Conservation (phyloP, 1,284 basidiomycete genomes). For the Cutaneotrichosporon dermatis region DNA sequence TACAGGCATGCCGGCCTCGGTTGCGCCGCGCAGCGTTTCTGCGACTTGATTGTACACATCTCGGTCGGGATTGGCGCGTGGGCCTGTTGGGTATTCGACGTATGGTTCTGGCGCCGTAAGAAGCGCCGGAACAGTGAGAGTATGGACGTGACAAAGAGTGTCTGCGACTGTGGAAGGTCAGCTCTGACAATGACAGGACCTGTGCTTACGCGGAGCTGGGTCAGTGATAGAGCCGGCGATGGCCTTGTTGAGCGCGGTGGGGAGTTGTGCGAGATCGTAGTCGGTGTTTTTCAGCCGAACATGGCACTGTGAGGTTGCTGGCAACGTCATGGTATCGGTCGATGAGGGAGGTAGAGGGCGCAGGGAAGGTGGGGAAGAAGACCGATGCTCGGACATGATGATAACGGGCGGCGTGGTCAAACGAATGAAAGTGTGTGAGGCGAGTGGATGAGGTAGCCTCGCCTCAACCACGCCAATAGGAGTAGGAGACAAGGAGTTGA, state of each 20-base stretch:
- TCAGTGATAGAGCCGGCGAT: neutral
- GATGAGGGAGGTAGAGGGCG: neutral
- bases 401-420: too few relatives aligned
- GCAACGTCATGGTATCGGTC: neutral
- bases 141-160: slow-evolving; percentile 32
- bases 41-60: slow-evolving; percentile 4
- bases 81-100: slow-evolving; percentile 5
- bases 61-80: slow-evolving; percentile 4
- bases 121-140: slow-evolving; percentile 28
- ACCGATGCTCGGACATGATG: too few relatives aligned
- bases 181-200: too few relatives aligned
- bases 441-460: too few relatives aligned
- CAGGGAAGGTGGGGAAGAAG: too few relatives aligned
- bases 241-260: neutral
- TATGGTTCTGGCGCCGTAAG: slow-evolving; percentile 14
- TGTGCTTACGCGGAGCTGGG: slow-evolving; percentile 1
- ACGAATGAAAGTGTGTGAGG: too few relatives aligned
- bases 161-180: neutral
- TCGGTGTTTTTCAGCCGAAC: slow-evolving; percentile 2
- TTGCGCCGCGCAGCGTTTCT: neutral
- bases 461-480: too few relatives aligned
- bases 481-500: too few relatives aligned
- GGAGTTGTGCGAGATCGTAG: slow-evolving; percentile 14
- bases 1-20: slow-evolving; percentile 6
- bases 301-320: neutral